Evolutionary conservation across 2,329 filamentous ascomycete species (phyloP).

Genomic region (Arthrobotrys megalospora): DNA sequence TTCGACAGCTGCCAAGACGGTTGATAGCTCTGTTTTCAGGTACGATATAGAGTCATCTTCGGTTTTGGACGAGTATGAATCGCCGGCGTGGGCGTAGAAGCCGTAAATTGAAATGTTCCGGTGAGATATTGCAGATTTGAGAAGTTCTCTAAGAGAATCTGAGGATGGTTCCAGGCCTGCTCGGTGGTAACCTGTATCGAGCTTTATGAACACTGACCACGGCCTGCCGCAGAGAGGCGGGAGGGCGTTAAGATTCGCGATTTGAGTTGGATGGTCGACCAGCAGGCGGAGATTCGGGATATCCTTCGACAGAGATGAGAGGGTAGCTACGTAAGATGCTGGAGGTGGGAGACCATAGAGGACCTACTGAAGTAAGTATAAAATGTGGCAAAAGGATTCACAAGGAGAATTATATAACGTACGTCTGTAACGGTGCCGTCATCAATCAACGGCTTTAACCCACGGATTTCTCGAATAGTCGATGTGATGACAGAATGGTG

Average conservation of each 20-base stretch:
- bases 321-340: conserved; percentile 74
- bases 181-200: conserved; percentile 81
- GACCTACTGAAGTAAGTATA: conserved; percentile 69
- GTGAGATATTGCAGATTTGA: conserved; percentile 64
- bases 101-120: conserved; percentile 71
- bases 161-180: conserved; percentile 74
- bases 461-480: conserved; percentile 81
- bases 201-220: conserved; percentile 78
- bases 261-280: conserved; percentile 78
- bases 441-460: conserved; percentile 74
- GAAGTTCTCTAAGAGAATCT: conserved; percentile 64
- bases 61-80: conserved; percentile 76
- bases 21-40: conserved; percentile 75
- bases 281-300: conserved; percentile 78
- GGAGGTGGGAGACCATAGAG: conserved; percentile 81
- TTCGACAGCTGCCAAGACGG: conserved; percentile 70
- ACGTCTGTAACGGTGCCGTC: conserved; percentile 74
- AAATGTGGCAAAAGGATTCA: not conserved
- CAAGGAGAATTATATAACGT: conserved; percentile 38
- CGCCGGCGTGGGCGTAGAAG: conserved; percentile 81
- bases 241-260: conserved; percentile 65
- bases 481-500: conserved; percentile 78
- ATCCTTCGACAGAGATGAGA: conserved; percentile 72
- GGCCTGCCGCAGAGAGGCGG: conserved; percentile 70
- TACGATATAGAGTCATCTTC: conserved; percentile 74